Evolutionary conservation across 23 red algal genomes (phyloP).

Genomic region (Gracilaria vermiculophylla): DNA sequence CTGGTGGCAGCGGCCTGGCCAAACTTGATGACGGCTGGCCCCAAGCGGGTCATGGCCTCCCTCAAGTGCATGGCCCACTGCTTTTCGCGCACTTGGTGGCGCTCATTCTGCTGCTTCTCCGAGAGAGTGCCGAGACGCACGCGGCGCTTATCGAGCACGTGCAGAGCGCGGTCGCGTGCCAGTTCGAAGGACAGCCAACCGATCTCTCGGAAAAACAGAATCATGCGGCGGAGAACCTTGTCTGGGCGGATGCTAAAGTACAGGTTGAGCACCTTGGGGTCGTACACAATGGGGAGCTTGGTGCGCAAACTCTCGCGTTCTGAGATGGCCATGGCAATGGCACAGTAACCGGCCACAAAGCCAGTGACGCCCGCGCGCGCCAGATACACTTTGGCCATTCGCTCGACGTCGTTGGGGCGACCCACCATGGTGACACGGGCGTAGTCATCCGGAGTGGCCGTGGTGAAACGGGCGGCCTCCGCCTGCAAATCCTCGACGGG

Average conservation of each 20-base stretch:
- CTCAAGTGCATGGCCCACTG: constrained; percentile 52
- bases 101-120: neutral
- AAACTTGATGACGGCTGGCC: constrained; percentile 93
- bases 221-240: constrained; percentile 32
- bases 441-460: constrained; percentile 15
- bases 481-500: neutral
- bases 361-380: constrained; percentile 16
- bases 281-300: constrained; percentile 60
- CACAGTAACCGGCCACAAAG: constrained; percentile 49
- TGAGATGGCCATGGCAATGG: constrained; percentile 59
- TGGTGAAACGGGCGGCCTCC: neutral
- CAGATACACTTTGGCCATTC: constrained; percentile 14
- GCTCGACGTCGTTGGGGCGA: neutral
- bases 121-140: neutral
- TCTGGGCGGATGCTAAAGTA: constrained; percentile 75
- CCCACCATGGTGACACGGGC: constrained; percentile 15
- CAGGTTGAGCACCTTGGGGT: constrained; percentile 23
- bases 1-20: constrained; percentile 83
- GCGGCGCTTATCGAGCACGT: neutral
- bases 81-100: neutral
- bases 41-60: constrained; percentile 73
- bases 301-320: constrained; percentile 49
- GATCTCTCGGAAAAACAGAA: constrained; percentile 28
- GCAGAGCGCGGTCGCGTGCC: neutral
- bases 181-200: neutral